phyloP scores from a whole-genome alignment of 2,329 filamentous ascomycete genomes.

The Cladophialophora yegresii region DNA sequence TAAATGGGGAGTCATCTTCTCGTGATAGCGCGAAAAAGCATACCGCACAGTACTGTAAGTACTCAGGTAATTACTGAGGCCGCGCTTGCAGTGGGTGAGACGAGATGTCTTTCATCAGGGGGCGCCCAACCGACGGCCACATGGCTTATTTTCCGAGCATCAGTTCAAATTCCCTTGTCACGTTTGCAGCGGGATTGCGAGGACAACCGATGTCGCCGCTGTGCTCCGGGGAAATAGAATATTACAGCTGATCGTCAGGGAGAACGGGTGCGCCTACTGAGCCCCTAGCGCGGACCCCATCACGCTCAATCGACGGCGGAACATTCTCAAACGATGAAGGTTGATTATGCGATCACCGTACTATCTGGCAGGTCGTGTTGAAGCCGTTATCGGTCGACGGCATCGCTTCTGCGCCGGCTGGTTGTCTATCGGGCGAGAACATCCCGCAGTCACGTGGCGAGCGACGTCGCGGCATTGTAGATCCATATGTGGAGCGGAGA shows the following conservation, averaged over 20 bases:
- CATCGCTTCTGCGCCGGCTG: background rate
- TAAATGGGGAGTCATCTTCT: too few relatives aligned
- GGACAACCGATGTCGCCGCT: too few relatives aligned
- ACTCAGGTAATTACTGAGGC: too few relatives aligned
- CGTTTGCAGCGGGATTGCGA: too few relatives aligned
- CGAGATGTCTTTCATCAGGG: too few relatives aligned
- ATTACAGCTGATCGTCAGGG: too few relatives aligned
- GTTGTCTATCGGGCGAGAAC: slow-evolving; percentile 4
- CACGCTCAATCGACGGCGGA: background rate
- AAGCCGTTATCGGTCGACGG: background rate
- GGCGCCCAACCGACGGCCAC: too few relatives aligned
- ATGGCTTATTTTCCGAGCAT: too few relatives aligned
- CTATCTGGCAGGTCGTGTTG: background rate
- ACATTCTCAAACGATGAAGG: background rate
- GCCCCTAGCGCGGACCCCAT: background rate
- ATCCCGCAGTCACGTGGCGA: slow-evolving; percentile 1
- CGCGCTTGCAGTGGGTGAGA: too few relatives aligned
- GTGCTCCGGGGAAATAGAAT: too few relatives aligned
- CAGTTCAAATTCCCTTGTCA: too few relatives aligned
- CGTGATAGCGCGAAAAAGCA: background rate
- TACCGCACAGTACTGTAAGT: too few relatives aligned
- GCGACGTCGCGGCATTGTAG: background rate
- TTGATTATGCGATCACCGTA: background rate
- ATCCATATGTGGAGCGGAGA: background rate
- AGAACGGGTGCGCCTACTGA: background rate